These are phyloP conservation scores for Lobosporangium transversale DNA, from an alignment of 192 early-diverging fungal genomes.

Conservation along the genomic window DNA sequence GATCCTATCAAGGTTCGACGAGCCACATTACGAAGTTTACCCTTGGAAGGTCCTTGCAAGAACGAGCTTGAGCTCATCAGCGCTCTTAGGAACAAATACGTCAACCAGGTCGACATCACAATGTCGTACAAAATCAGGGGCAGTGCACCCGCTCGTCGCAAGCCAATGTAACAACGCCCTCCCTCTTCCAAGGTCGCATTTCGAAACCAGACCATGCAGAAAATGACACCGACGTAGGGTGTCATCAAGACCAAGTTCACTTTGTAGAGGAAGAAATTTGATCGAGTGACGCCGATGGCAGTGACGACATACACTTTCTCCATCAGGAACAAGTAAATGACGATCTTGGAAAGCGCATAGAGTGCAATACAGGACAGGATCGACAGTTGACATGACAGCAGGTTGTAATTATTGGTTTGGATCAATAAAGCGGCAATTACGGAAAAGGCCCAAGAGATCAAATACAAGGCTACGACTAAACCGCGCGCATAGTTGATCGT, in stretches of 20 bases:
- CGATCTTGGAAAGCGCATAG: slow-evolving; percentile 52
- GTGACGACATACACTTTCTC: slow-evolving; percentile 55
- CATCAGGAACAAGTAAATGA: slow-evolving; percentile 58
- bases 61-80: slow-evolving; percentile 30
- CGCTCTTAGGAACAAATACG: slow-evolving; percentile 21
- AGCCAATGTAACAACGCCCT: slow-evolving; percentile 21
- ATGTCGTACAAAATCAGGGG: slow-evolving; percentile 32
- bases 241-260: slow-evolving; percentile 20
- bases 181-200: background rate
- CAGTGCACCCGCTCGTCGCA: slow-evolving; percentile 12
- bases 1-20: slow-evolving; percentile 53
- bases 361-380: slow-evolving; percentile 50
- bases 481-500: slow-evolving; percentile 55
- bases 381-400: slow-evolving; percentile 46
- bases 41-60: slow-evolving; percentile 38
- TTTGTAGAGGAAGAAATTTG: slow-evolving; percentile 33
- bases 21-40: slow-evolving; percentile 43
- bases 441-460: slow-evolving; percentile 53
- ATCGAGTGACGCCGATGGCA: slow-evolving; percentile 22
- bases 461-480: slow-evolving; percentile 42
- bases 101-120: slow-evolving; percentile 30
- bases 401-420: slow-evolving; percentile 58
- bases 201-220: slow-evolving; percentile 17
- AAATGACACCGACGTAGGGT: slow-evolving; percentile 19
- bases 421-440: slow-evolving; percentile 50